These are phyloP conservation scores for Chalaropsis thielavioides DNA, from an alignment of 2,329 filamentous ascomycete genomes.

Conservation along the genomic window DNA sequence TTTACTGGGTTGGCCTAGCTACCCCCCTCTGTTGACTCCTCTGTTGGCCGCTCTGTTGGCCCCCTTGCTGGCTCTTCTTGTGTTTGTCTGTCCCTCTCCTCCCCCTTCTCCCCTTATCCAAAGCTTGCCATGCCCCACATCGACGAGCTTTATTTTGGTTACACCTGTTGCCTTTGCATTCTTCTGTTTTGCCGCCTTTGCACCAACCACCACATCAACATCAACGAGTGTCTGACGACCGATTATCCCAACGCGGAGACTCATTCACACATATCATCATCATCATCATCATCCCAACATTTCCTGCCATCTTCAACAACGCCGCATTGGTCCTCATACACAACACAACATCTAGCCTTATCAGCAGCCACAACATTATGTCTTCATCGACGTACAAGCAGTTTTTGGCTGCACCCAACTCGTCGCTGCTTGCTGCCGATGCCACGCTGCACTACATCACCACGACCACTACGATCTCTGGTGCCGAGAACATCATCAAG, in stretches of 20 bases:
- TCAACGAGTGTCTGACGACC: background rate
- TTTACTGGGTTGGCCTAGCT: too few species aligned
- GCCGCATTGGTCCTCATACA: background rate
- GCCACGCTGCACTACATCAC: slow-evolving; percentile 77
- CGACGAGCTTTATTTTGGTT: background rate
- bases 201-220: background rate
- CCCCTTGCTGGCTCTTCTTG: background rate
- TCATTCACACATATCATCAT: background rate
- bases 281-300: background rate
- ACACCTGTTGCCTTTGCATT: background rate
- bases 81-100: background rate
- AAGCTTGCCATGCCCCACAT: background rate
- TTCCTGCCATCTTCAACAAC: background rate
- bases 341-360: background rate
- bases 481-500: slow-evolving; percentile 63
- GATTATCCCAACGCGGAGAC: background rate
- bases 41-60: too few species aligned
- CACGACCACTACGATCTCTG: slow-evolving; percentile 60
- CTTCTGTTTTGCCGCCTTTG: background rate
- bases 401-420: slow-evolving; percentile 54
- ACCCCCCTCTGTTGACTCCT: too few species aligned
- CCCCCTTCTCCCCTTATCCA: background rate
- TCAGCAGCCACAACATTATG: slow-evolving; percentile 7
- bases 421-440: slow-evolving; percentile 47
- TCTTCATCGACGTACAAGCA: slow-evolving; percentile 45